phyloP scores from a whole-genome alignment of 495 filamentous ascomycete genomes.

The Recurvomyces mirabilis region DNA sequence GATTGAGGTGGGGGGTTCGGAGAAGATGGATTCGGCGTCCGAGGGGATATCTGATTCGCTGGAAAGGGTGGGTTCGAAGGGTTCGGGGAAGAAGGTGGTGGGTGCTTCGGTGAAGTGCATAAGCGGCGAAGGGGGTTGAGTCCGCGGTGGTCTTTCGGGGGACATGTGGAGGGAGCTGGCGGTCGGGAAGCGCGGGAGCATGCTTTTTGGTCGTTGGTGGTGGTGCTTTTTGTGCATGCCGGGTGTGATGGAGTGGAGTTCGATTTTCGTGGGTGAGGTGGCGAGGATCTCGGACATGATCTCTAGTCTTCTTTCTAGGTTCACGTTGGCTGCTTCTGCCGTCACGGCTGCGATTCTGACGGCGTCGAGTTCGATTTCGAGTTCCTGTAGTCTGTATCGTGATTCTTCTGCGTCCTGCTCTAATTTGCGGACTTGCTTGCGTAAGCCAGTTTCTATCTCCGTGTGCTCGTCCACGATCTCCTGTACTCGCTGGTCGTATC shows the following conservation, averaged over 20 bases:
- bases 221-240: constrained; percentile 1
- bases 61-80: not conserved
- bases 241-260: constrained; percentile 14
- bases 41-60: constrained; percentile 9
- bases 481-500: constrained; percentile 20
- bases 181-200: constrained; percentile 23
- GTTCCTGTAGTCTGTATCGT: constrained; percentile 9
- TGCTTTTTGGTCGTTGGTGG: constrained; percentile 18
- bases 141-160: constrained; percentile 5
- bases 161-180: constrained; percentile 11
- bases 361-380: constrained; percentile 12
- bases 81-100: not conserved
- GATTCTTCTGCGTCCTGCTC: constrained; percentile 19
- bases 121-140: constrained; percentile 7
- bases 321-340: constrained; percentile 17
- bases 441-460: constrained; percentile 10
- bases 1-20: constrained; percentile 6
- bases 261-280: constrained; percentile 19
- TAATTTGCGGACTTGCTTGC: constrained; percentile 8
- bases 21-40: constrained; percentile 20
- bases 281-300: constrained; percentile 20
- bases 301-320: constrained; percentile 21
- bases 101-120: constrained; percentile 3
- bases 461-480: constrained; percentile 14
- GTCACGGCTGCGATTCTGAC: constrained; percentile 11